Evolutionary conservation across 805 yeast genomes (phyloP).

Genomic region (Soucietia sequanensis): DNA sequence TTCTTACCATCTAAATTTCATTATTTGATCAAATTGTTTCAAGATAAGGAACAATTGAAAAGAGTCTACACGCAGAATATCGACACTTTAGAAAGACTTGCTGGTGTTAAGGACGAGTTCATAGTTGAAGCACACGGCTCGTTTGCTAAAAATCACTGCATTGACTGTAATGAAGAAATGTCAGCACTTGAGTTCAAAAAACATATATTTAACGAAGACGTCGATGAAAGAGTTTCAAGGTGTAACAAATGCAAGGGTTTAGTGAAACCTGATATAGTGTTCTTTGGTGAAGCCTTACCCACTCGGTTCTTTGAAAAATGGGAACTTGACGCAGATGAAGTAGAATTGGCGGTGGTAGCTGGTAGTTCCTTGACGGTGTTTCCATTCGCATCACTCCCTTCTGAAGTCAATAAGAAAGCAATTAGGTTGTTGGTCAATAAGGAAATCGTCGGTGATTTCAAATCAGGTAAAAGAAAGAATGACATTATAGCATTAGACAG

Average conservation of each 20-base stretch:
- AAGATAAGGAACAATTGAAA: conserved; percentile 58
- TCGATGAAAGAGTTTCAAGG: conserved; percentile 44
- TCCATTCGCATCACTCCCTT: conserved; percentile 86
- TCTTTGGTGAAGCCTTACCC: conserved; percentile 90
- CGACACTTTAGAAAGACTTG: conserved; percentile 84
- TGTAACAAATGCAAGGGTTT: conserved; percentile 71
- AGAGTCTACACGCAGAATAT: conserved; percentile 91
- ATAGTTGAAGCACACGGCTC: conserved; percentile 95
- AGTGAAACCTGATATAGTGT: conserved; percentile 91
- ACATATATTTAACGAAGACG: conserved; percentile 27
- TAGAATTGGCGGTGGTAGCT: conserved; percentile 79
- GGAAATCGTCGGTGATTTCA: conserved; percentile 76
- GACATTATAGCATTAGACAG: conserved; percentile 63
- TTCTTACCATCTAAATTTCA: conserved; percentile 85
- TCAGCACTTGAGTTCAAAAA: conserved; percentile 43
- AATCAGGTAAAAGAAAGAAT: conserved; percentile 42
- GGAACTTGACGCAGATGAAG: conserved; percentile 53
- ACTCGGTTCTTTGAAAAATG: conserved; percentile 61
- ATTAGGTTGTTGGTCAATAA: conserved; percentile 69
- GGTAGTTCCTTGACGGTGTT: conserved; percentile 89
- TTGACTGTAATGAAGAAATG: conserved; percentile 64
- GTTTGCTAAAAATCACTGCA: conserved; percentile 81
- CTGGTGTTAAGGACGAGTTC: conserved; percentile 64
- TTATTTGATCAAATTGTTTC: conserved; percentile 62
- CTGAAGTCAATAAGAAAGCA: conserved; percentile 47